Conservation (phyloP, 164 flowering plant species). For the Chimonanthus praecox region DNA sequence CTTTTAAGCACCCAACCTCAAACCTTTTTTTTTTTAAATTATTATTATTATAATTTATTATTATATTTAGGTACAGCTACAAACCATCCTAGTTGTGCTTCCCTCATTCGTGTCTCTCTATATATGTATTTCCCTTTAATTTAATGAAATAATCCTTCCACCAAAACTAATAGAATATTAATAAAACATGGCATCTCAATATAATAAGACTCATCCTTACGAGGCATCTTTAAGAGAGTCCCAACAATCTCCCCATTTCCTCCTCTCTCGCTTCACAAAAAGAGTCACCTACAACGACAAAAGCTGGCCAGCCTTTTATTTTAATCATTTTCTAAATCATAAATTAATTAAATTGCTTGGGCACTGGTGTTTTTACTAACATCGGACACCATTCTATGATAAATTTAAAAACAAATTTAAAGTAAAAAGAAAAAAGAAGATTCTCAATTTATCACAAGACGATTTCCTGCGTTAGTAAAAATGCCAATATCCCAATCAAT, state of each 20-base stretch:
- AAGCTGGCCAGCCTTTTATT: slow-evolving; percentile 41
- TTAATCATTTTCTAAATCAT: neutral
- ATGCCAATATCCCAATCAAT: too few species aligned
- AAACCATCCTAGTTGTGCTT: neutral
- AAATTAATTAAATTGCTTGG: too few species aligned
- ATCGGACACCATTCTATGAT: too few species aligned
- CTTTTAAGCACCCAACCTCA: too few species aligned
- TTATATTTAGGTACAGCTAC: neutral
- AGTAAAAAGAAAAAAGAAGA: too few species aligned
- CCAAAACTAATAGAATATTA: neutral
- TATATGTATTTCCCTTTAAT: neutral
- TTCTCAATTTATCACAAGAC: too few species aligned
- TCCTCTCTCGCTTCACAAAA: slow-evolving; percentile 5
- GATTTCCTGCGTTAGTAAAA: too few species aligned
- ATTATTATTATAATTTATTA: too few species aligned
- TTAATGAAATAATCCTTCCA: neutral
- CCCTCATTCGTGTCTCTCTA: neutral
- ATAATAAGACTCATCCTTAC: neutral
- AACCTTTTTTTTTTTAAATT: too few species aligned
- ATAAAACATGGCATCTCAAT: neutral
- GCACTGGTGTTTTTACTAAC: too few species aligned
- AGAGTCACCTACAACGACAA: slow-evolving; percentile 41
- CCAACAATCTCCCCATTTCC: neutral
- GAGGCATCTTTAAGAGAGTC: neutral
- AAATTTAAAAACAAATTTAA: too few species aligned